Evolutionary conservation across 768 basidiomycete species (phyloP).

Genomic region (Lactifluus subvellereus): DNA sequence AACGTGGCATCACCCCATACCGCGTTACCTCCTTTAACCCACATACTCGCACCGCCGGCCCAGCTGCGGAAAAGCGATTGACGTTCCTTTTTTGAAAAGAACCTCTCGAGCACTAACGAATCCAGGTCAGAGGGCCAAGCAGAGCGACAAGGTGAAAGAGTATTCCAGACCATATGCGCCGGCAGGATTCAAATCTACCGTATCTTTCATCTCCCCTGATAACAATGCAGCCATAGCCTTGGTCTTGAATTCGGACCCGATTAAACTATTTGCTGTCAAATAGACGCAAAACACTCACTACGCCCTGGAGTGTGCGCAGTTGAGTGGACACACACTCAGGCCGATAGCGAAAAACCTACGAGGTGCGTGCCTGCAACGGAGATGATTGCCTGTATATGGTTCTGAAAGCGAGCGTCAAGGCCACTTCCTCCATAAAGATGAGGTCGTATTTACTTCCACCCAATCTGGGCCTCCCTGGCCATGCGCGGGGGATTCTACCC

Average conservation of each 20-base stretch:
- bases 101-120: constrained; percentile 64
- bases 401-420: constrained; percentile 35
- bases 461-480: constrained; percentile 81
- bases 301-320: constrained; percentile 44
- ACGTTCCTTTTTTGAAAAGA: constrained; percentile 87
- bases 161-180: constrained; percentile 58
- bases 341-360: constrained; percentile 37
- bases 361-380: constrained; percentile 84
- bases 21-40: constrained; percentile 85
- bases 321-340: background rate
- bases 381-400: constrained; percentile 81
- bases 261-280: background rate
- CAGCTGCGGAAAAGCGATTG: constrained; percentile 88
- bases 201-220: constrained; percentile 94
- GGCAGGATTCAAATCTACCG: constrained; percentile 77
- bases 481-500: constrained; percentile 85
- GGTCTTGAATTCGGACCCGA: constrained; percentile 41
- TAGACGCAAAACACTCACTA: constrained; percentile 42
- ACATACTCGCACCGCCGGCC: constrained; percentile 91
- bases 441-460: constrained; percentile 68
- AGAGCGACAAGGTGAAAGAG: background rate
- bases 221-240: constrained; percentile 96
- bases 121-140: background rate
- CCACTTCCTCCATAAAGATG: background rate
- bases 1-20: constrained; percentile 74